A percentile compares a stretch with the other conserved stretches of the same genome.
Evolutionary conservation across 2,329 filamentous ascomycete species (phyloP).

Genomic region (Claviceps paspali): DNA sequence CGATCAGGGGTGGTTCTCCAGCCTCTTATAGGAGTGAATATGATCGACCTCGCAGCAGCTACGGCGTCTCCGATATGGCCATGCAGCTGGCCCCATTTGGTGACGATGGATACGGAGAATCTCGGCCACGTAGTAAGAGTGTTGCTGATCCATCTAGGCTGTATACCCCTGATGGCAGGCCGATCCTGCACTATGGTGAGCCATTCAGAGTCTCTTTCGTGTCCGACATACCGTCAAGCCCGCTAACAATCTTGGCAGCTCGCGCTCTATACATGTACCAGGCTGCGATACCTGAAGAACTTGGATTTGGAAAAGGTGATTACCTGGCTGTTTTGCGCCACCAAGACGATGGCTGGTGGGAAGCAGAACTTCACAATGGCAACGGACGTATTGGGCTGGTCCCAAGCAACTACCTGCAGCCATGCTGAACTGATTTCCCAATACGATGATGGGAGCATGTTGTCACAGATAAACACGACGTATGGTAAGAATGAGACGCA

Average conservation of each 20-base stretch:
- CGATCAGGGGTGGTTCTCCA: slow-evolving; percentile 31
- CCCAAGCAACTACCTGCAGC: slow-evolving; percentile 52
- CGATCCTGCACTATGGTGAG: slow-evolving; percentile 90
- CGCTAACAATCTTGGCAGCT: slow-evolving; percentile 35
- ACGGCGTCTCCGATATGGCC: slow-evolving; percentile 42
- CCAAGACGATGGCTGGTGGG: slow-evolving; percentile 99
- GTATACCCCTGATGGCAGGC: slow-evolving; percentile 71
- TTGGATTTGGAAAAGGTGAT: slow-evolving; percentile 86
- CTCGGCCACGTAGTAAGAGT: slow-evolving; percentile 60
- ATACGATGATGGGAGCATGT: slow-evolving; percentile 5
- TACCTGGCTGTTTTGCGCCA: slow-evolving; percentile 74
- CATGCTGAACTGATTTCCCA: slow-evolving; percentile 19
- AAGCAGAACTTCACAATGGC: slow-evolving; percentile 73
- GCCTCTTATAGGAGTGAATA: slow-evolving; percentile 29
- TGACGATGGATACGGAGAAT: slow-evolving; percentile 40
- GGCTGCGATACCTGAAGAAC: slow-evolving; percentile 87
- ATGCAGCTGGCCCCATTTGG: slow-evolving; percentile 47
- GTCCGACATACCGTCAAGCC: background rate
- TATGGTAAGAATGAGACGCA: background rate
- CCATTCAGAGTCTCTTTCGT: slow-evolving; percentile 14
- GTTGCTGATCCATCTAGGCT: slow-evolving; percentile 69
- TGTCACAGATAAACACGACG: background rate
- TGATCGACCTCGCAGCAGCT: slow-evolving; percentile 35
- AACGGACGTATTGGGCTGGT: slow-evolving; percentile 45
- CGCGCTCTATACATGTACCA: slow-evolving; percentile 89